A percentile compares a stretch with the other conserved stretches of the same genome.
Conservation (phyloP, 1,284 basidiomycete species). For the Moesziomyces sp. region DNA sequence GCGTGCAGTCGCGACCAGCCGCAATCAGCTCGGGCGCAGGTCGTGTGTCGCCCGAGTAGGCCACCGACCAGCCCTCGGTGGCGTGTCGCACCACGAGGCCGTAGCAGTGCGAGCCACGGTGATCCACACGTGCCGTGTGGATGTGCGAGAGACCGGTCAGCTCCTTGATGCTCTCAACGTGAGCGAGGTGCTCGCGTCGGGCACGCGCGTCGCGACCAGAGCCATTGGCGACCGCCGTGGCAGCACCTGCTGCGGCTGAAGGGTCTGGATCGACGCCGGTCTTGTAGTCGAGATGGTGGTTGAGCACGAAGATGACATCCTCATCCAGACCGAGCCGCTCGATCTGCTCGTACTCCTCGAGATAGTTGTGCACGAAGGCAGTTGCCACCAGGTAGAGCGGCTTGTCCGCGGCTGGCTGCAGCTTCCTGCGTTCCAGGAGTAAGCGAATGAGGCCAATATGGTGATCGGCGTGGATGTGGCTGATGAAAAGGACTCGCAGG, state of each 20-base stretch:
- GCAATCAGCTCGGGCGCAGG: conserved; percentile 78
- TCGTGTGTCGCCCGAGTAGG: conserved; percentile 85
- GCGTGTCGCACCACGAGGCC: conserved; percentile 71
- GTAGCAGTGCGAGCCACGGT: conserved; percentile 39
- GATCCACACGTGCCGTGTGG: conserved; percentile 49
- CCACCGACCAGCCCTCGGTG: conserved; percentile 39
- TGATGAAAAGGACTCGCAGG: conserved; percentile 83
- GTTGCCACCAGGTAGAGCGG: conserved; percentile 78
- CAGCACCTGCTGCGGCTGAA: neutral
- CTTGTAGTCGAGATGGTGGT: conserved; percentile 46
- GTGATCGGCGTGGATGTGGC: conserved; percentile 92
- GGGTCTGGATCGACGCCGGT: conserved; percentile 45
- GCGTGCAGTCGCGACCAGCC: conserved; percentile 77
- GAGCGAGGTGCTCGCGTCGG: conserved; percentile 12
- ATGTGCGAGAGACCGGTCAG: conserved; percentile 28
- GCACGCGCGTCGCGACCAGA: conserved; percentile 7
- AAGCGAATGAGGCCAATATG: conserved; percentile 84
- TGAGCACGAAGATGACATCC: conserved; percentile 69
- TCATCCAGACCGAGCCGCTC: conserved; percentile 76
- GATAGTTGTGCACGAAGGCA: conserved; percentile 73
- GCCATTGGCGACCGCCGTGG: conserved; percentile 1
- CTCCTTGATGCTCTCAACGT: conserved; percentile 24
- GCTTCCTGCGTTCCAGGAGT: conserved; percentile 78
- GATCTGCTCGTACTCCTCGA: conserved; percentile 76
- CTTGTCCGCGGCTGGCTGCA: conserved; percentile 64